Evolutionary conservation across 495 filamentous ascomycete genomes (phyloP), one percentile per base, ranked within the genome.

Genomic region (Podospora comata): DNA sequence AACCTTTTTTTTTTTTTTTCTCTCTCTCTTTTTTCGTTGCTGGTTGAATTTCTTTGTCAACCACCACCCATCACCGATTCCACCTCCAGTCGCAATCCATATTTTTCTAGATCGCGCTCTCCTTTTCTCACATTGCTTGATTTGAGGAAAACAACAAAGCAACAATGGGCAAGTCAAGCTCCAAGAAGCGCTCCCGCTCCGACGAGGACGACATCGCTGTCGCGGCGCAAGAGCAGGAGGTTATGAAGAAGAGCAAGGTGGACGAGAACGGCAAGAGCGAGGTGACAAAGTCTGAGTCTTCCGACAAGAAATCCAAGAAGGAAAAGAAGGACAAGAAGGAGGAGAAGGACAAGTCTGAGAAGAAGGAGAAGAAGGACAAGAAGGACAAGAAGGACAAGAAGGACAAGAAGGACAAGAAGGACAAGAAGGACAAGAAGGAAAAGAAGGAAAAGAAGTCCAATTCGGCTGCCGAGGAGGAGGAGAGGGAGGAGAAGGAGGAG

Each of bases 401-500:
- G 48, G 70, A 60, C 11, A 71, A 81, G 79, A 69, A 87, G 83
- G 70, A 67, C 7, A 71, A 81, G 79, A 69, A 87, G 83, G 66
- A 68, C 2, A 65, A 74, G 28, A 66, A 61, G 59, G 23, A 72
- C n/a, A 69, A 67, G 73, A 71, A 71, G 48, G 70, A 60, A 15
- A 71, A 81, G 79, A 69, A 87, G 83, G 70, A 67, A 11, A 71
- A 81, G 79, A 69, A 87, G 83, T 62, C 27, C 62, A 75, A 67
- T 62, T 62, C 60, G 67, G 76, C 58, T 13, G 70, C n/a, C 30
- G 30, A 55, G 65, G 65, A 68, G 39, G 65, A 58, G 4, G 73
- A 72, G n/a, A n/a, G n/a, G 20, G 67, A 74, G 18, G 60, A 28
- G 9, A n/a, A 55, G 65, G 65, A 68, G 39, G 65, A 58, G 4